Percentiles rank a stretch among this genome's conserved stretches.
These are phyloP conservation scores for Delphinella strobiligena DNA, from an alignment of 2,329 filamentous ascomycete species.

Conservation along the genomic window DNA sequence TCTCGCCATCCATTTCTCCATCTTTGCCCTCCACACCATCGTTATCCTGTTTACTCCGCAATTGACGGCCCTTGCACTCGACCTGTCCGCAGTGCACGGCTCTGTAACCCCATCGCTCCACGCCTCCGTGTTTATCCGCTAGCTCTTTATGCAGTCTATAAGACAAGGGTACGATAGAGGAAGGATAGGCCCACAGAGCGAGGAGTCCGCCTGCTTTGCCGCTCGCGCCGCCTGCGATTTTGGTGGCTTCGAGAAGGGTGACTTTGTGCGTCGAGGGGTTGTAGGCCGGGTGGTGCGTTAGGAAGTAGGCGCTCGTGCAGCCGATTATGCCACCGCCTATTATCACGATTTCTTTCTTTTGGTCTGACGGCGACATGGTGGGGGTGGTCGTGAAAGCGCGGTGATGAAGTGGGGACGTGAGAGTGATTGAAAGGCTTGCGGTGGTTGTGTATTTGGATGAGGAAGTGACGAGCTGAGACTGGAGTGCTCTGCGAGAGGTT, in stretches of 20 bases:
- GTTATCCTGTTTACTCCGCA: slow-evolving; percentile 16
- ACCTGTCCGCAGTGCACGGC: slow-evolving; percentile 61
- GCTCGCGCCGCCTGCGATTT: slow-evolving; percentile 81
- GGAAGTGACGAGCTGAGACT: too few species aligned
- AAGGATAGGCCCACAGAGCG: slow-evolving; percentile 83
- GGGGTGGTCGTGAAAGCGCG: not conserved
- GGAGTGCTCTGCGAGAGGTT: too few species aligned
- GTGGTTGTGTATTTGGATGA: too few species aligned
- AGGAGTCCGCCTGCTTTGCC: slow-evolving; percentile 90
- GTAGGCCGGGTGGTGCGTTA: slow-evolving; percentile 76
- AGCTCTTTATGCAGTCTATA: slow-evolving; percentile 75
- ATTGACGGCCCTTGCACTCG: slow-evolving; percentile 27
- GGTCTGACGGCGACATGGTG: slow-evolving; percentile 17
- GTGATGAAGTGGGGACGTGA: too few species aligned
- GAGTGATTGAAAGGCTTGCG: too few species aligned
- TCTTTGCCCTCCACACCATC: slow-evolving; percentile 17
- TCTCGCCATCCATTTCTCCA: slow-evolving; percentile 19
- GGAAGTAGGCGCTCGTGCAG: slow-evolving; percentile 78
- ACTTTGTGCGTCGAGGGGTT: slow-evolving; percentile 63
- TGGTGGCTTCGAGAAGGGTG: slow-evolving; percentile 74
- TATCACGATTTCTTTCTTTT: slow-evolving; percentile 22
- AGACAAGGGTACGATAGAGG: slow-evolving; percentile 70
- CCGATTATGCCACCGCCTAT: slow-evolving; percentile 83
- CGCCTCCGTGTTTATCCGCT: slow-evolving; percentile 70
- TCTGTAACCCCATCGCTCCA: slow-evolving; percentile 75